phyloP scores from a whole-genome alignment of 2,329 filamentous ascomycete species.

The Fusarium sp. region DNA sequence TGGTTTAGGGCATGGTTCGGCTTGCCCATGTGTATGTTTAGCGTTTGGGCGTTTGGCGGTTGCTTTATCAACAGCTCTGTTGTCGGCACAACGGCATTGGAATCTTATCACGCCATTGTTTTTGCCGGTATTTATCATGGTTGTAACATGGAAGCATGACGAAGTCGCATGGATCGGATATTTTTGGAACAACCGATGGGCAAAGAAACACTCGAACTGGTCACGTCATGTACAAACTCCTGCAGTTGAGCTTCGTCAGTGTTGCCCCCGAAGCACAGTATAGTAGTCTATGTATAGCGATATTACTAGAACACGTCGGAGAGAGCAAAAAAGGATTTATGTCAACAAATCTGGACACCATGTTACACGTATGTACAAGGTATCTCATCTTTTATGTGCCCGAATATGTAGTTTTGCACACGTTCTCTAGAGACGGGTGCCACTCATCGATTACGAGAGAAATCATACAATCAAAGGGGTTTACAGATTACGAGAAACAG shows the following conservation, averaged over 20 bases:
- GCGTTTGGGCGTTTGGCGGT: conserved; percentile 34
- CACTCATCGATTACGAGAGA: too few relatives aligned
- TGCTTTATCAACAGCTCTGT: conserved; percentile 8
- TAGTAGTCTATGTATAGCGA: background rate
- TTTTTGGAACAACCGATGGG: background rate
- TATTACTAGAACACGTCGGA: background rate
- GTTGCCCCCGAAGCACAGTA: background rate
- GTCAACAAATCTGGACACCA: background rate
- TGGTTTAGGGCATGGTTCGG: conserved; percentile 5
- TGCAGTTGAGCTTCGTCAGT: background rate
- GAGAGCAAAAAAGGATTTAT: conserved; percentile 8
- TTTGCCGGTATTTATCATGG: background rate
- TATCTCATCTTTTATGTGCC: conserved; percentile 26
- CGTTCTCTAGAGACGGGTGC: background rate
- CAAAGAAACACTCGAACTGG: background rate
- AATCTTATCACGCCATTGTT: background rate
- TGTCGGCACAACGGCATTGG: conserved; percentile 4
- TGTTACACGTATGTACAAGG: conserved; percentile 30
- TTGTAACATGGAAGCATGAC: background rate
- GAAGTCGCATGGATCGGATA: background rate
- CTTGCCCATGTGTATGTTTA: conserved; percentile 24
- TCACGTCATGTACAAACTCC: background rate
- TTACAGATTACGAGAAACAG: background rate
- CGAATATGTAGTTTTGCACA: conserved; percentile 5
- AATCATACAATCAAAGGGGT: background rate